These are phyloP conservation scores for Sporisorium reilianum DNA, from an alignment of 1,284 basidiomycete species.

Conservation along the genomic window DNA sequence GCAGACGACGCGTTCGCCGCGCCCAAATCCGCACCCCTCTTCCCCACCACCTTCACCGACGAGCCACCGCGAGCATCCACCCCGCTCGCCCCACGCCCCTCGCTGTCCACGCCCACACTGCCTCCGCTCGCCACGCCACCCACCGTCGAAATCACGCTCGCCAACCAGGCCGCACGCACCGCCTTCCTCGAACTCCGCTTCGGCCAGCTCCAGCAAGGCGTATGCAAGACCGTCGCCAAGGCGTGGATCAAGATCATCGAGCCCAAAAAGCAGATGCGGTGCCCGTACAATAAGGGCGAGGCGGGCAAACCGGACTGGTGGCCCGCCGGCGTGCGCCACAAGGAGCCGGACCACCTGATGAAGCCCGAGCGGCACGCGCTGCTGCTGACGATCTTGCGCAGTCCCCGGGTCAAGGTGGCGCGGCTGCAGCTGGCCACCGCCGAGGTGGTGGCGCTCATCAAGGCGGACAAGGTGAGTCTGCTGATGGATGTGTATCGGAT, in stretches of 20 bases:
- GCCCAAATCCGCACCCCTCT: constrained; percentile 53
- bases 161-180: constrained; percentile 49
- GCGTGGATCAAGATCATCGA: constrained; percentile 72
- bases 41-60: constrained; percentile 13
- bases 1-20: constrained; percentile 5
- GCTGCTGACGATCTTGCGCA: constrained; percentile 71
- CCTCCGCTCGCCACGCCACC: neutral
- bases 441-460: constrained; percentile 71
- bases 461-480: constrained; percentile 71
- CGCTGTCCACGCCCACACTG: neutral
- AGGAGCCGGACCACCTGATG: constrained; percentile 73
- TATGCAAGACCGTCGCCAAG: constrained; percentile 73
- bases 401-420: constrained; percentile 69
- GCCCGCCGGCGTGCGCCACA: constrained; percentile 72
- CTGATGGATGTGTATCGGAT: constrained; percentile 73
- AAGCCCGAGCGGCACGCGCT: constrained; percentile 71
- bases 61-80: constrained; percentile 24
- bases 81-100: constrained; percentile 11
- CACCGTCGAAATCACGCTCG: constrained; percentile 24
- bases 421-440: constrained; percentile 72
- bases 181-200: constrained; percentile 67
- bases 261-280: constrained; percentile 73
- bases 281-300: constrained; percentile 74
- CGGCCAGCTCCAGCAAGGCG: constrained; percentile 72
- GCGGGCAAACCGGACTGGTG: constrained; percentile 73